phyloP scores from a whole-genome alignment of 768 basidiomycete genomes.

The Tulasnella sp. region DNA sequence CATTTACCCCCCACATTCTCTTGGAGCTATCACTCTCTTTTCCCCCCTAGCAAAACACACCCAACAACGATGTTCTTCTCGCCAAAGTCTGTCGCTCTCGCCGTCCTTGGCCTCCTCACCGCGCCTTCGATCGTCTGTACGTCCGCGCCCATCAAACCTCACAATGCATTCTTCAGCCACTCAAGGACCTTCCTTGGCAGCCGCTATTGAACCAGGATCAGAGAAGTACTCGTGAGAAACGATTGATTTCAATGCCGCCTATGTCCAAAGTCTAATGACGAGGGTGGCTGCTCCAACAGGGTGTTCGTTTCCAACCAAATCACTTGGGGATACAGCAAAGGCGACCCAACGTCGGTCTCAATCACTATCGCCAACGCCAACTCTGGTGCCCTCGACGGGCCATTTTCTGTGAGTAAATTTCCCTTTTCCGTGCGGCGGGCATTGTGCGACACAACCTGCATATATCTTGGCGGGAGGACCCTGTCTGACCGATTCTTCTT shows the following conservation, averaged over 20 bases:
- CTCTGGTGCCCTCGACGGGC: constrained; percentile 33
- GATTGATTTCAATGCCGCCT: neutral
- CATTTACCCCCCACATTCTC: neutral
- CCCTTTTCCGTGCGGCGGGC: neutral
- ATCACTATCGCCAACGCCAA: constrained; percentile 32
- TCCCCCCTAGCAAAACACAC: neutral
- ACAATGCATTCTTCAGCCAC: neutral
- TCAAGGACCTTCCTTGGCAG: constrained; percentile 21
- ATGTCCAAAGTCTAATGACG: neutral
- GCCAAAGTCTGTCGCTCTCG: neutral
- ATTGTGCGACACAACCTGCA: neutral
- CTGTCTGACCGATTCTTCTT: neutral
- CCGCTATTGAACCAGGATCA: constrained; percentile 30
- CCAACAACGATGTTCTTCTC: constrained; percentile 9
- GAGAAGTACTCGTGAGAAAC: constrained; percentile 30
- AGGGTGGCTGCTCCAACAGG: constrained; percentile 25
- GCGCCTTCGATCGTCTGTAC: neutral
- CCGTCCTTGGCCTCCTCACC: neutral
- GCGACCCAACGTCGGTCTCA: constrained; percentile 33
- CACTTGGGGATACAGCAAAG: constrained; percentile 30
- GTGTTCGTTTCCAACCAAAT: constrained; percentile 34
- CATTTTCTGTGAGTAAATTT: constrained; percentile 27
- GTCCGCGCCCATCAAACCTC: neutral
- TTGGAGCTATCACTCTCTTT: neutral
- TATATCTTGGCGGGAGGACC: neutral